A percentile compares a stretch with the other conserved stretches of the same genome.
Conservation (phyloP, 345 rosid species). For the Excoecaria agallocha region DNA sequence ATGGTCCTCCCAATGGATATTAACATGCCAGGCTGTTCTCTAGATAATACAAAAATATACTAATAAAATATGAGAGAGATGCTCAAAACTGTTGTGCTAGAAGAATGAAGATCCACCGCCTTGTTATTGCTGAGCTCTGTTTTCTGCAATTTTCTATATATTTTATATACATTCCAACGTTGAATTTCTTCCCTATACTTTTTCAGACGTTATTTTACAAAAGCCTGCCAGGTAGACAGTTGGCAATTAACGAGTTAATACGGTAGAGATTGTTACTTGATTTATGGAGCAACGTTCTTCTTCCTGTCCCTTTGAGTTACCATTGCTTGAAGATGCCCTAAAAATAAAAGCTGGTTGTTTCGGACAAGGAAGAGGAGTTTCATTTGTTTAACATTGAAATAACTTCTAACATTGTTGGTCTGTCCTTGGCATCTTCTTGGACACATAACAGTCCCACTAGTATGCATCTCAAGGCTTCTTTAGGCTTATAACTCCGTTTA, state of each 20-base stretch:
- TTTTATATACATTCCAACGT: too few species aligned
- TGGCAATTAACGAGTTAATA: neutral
- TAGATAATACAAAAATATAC: too few species aligned
- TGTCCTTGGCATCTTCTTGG: neutral
- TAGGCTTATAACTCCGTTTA: neutral
- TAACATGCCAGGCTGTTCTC: too few species aligned
- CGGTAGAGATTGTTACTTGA: neutral
- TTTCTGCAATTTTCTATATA: too few species aligned
- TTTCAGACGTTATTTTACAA: too few species aligned
- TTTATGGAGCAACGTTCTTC: neutral
- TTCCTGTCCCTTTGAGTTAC: neutral
- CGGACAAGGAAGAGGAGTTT: neutral
- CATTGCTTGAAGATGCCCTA: neutral
- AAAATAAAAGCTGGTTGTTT: neutral
- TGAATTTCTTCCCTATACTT: too few species aligned
- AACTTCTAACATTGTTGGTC: slow-evolving; percentile 13
- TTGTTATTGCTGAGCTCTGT: too few species aligned
- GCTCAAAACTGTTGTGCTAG: too few species aligned
- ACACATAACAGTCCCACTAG: slow-evolving; percentile 11
- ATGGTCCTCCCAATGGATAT: too few species aligned
- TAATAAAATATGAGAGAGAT: too few species aligned
- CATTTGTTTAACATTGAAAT: slow-evolving; percentile 3
- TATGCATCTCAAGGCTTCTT: slow-evolving; percentile 16
- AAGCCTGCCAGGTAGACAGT: too few species aligned
- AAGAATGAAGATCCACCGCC: too few species aligned